Conservation (phyloP, 306 rosid species). For the Trifolium subterraneum region DNA sequence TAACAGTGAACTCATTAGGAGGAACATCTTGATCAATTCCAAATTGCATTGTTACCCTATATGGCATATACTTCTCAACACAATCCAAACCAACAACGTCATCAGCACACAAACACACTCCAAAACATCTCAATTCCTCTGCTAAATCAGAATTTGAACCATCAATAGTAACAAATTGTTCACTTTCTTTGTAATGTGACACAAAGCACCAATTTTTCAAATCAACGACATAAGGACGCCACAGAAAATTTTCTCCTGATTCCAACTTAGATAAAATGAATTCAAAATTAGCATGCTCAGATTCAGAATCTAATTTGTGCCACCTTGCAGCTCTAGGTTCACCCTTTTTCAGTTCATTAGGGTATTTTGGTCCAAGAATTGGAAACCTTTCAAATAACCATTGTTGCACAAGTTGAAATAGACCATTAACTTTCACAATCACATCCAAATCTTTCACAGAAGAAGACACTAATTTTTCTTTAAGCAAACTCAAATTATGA, state of each 20-base stretch:
- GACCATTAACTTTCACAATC: constrained; percentile 13
- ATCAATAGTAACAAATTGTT: constrained; percentile 30
- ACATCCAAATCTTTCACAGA: constrained; percentile 8
- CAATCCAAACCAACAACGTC: constrained; percentile 45
- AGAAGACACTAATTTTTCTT: constrained; percentile 34
- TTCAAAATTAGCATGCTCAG: background rate
- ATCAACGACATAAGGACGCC: constrained; percentile 48
- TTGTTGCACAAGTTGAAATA: constrained; percentile 34
- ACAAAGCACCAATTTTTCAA: constrained; percentile 34
- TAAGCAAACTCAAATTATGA: constrained; percentile 35
- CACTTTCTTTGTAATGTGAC: constrained; percentile 40
- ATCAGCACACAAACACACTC: constrained; percentile 39
- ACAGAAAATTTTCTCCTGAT: constrained; percentile 34
- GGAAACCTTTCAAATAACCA: constrained; percentile 42
- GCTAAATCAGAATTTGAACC: constrained; percentile 19
- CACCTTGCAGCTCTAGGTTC: constrained; percentile 45
- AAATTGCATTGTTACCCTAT: constrained; percentile 53
- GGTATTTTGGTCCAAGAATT: constrained; percentile 30
- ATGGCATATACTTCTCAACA: constrained; percentile 46
- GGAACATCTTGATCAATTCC: constrained; percentile 57
- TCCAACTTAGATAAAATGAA: constrained; percentile 20
- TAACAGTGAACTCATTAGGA: constrained; percentile 28
- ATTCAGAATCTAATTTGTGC: constrained; percentile 23
- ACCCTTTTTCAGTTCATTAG: constrained; percentile 33
- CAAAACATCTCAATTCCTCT: constrained; percentile 42